Evolutionary conservation across 805 yeast species (phyloP), one percentile per base, ranked within the genome.

Genomic region (Diddensiella transvaalensis): DNA sequence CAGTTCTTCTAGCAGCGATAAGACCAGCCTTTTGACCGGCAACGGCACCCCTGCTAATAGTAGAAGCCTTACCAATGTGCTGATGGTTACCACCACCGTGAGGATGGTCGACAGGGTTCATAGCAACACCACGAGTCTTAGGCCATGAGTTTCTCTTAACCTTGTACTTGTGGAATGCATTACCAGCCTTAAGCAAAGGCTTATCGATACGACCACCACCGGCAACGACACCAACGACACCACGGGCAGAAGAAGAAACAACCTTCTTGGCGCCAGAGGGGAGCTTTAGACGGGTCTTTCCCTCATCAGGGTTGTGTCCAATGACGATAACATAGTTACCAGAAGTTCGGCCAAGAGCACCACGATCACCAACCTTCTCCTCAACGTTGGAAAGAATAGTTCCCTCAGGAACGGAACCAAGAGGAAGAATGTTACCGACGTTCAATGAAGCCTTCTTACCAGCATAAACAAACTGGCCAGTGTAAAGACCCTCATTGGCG

Each of bases 81-180:
- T 91, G 98, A 79, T 91, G 98, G 96, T 90, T 90, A 91, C 99
- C 99, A 91, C 99, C 98, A 87, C 99, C 99, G 78, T 91, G 99
- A 76, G 99, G 99, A 83, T 91, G 99, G 76, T 91, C 99, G 76
- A 91, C 99, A 77, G 98, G 98, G 82, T 91, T 91, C 99, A 93
- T 91, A 75, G 99, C 99, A 74, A 91, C 98, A 91, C 98, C 99
- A 83, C 98, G 89, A 72, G 98, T 93, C 87, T 88, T 90, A 79
- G 99, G 99, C 98, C 98, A 93, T 63, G 96, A 88, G 96, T 93
- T 89, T 82, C 98, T 84, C 95, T 93, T 93, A 70, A 90, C 96
- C 79, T 78, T 90, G 93, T 85, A 90, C 83, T 91, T 91, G 90
- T 91, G 96, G 96, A 84, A 91, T 63, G 99, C 99, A 82, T 96